Evolutionary conservation across 345 rosid species (phyloP), one percentile per base, ranked within the genome.

Genomic region (Carallia brachiata): DNA sequence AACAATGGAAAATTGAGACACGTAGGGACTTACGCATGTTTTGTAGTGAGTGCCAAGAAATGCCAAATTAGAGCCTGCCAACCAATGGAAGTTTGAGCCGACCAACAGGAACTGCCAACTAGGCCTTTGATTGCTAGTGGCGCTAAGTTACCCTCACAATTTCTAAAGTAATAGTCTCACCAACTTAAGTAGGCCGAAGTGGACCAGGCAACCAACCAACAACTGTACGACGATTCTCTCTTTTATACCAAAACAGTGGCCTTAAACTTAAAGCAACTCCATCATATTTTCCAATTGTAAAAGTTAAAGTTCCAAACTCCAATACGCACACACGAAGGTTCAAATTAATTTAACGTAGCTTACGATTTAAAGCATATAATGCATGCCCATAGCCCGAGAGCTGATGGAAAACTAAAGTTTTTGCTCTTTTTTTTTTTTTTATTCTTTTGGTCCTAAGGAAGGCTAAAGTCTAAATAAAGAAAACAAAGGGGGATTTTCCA

Each of bases 31-130:
- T 0, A 0, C n/a, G 4, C 16, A 28, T 47, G 55, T 27, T 34
- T 47, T 17, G 16, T 19, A 2, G 8, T 37, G 40, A 53, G 53
- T 23, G n/a, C 18, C 57, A 47, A 23, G 30, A 54, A 62, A 36
- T 16, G 0, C 37, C 8, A 18, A 4, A 32, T 6, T 3, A 39
- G 58, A n/a, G 63, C 5, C 53, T 23, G 23, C 23, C 23, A 67
- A 7, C 67, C 67, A 40, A 61, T 52, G 12, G 5, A 6, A n/a
- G n/a, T 4, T 1, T 16, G 61, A 56, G 40, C 30, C 59, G 64
- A 55, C 31, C 48, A 57, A 65, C 68, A 63, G 82, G 77, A 64
- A 44, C 36, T 66, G 76, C 73, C 63, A 72, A 68, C 85, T 52
- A 64, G 60, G 69, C 12, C 66, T 72, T 23, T 23, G 23, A 23